phyloP scores from a whole-genome alignment of 768 basidiomycete species.

The Lactarius trivialis region DNA sequence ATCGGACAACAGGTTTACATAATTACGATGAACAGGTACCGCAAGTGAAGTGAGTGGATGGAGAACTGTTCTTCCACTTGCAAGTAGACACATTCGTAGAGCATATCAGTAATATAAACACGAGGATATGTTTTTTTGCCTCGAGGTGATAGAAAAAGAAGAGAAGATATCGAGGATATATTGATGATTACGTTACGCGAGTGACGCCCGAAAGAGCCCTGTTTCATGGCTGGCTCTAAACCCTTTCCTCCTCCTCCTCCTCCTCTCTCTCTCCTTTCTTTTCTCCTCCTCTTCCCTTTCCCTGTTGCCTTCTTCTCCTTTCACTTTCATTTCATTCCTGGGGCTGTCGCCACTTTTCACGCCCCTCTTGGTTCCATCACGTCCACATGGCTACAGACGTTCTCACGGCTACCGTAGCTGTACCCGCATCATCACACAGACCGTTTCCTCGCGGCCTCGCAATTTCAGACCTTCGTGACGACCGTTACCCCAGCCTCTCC shows the following conservation, averaged over 20 bases:
- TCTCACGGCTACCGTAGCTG: constrained; percentile 29
- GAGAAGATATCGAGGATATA: background rate
- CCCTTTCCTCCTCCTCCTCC: background rate
- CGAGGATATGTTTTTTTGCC: background rate
- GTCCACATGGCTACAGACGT: constrained; percentile 27
- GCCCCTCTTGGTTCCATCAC: background rate
- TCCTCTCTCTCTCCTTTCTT: background rate
- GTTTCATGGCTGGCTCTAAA: background rate
- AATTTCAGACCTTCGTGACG: constrained; percentile 56
- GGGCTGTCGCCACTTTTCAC: background rate
- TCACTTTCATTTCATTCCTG: background rate
- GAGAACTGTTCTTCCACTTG: background rate
- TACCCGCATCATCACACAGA: constrained; percentile 27
- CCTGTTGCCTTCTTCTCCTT: too few relatives aligned
- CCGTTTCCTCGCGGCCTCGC: constrained; percentile 48
- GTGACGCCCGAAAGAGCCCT: background rate
- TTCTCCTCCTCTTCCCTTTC: background rate
- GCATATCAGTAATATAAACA: background rate
- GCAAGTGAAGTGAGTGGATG: constrained; percentile 41
- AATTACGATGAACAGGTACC: constrained; percentile 34
- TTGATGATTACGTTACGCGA: background rate
- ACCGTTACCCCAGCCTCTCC: constrained; percentile 43
- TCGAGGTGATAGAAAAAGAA: background rate
- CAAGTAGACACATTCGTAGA: background rate
- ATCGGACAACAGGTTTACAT: background rate